phyloP scores from a whole-genome alignment of 106 monocot species.

The Allium cepa region DNA sequence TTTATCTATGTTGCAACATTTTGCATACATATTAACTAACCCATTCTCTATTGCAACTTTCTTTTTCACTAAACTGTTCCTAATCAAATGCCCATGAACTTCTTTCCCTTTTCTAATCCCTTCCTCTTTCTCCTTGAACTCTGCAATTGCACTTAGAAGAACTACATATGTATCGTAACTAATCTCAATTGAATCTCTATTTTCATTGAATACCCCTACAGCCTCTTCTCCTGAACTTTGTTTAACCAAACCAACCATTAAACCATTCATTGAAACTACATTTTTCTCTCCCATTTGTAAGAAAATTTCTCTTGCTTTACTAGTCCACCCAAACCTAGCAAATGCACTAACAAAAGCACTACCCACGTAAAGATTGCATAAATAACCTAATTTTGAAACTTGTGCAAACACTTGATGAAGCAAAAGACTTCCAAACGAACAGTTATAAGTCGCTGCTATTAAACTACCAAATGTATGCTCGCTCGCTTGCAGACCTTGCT shows the following conservation, averaged over 20 bases:
- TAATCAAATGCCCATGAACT: constrained; percentile 52
- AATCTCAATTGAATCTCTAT: constrained; percentile 8
- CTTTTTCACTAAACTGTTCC: constrained; percentile 22
- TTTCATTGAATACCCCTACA: constrained; percentile 43
- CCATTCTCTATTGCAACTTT: constrained; percentile 55
- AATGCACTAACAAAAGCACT: constrained; percentile 85
- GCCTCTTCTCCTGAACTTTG: constrained; percentile 55
- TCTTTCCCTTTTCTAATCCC: constrained; percentile 60
- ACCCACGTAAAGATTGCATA: constrained; percentile 69
- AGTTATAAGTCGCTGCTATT: constrained; percentile 29
- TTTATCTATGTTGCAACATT: constrained; percentile 59
- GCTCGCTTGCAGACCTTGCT: constrained; percentile 23
- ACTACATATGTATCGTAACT: constrained; percentile 60
- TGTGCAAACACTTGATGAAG: constrained; percentile 48
- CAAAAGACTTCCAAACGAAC: constrained; percentile 6
- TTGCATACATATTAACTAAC: constrained; percentile 80
- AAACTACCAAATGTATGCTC: constrained; percentile 75
- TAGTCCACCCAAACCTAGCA: constrained; percentile 47
- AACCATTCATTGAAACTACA: constrained; percentile 69
- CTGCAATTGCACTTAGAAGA: constrained; percentile 64
- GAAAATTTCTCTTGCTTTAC: constrained; percentile 42
- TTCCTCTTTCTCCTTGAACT: constrained; percentile 33
- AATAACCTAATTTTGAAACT: constrained; percentile 47
- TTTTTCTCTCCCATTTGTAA: constrained; percentile 41
- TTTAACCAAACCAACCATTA: constrained; percentile 82